Evolutionary conservation across 116 monocot genomes (phyloP).

Genomic region (Papilionanthe hybrid): DNA sequence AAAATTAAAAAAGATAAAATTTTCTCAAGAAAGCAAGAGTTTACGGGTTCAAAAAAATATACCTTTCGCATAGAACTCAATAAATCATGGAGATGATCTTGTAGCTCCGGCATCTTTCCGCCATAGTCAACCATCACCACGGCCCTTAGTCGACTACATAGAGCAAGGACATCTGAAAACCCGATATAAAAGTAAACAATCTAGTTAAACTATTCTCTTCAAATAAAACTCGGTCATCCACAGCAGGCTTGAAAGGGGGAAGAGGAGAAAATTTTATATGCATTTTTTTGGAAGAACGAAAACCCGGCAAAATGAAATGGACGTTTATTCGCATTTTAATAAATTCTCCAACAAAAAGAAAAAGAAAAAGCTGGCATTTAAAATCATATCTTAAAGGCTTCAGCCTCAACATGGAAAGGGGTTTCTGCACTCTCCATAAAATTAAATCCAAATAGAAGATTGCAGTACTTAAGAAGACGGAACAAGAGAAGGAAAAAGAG

Average conservation of each 20-base stretch:
- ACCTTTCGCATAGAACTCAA: slow-evolving; percentile 39
- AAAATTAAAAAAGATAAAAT: not conserved
- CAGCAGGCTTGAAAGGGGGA: not conserved
- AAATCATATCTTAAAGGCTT: not conserved
- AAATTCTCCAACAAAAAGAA: not conserved
- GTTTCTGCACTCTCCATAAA: not conserved
- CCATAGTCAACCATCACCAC: slow-evolving; percentile 77
- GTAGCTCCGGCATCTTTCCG: slow-evolving; percentile 68
- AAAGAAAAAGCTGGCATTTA: not conserved
- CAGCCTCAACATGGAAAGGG: not conserved
- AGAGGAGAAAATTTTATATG: not conserved
- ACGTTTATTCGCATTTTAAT: not conserved
- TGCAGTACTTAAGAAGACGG: not conserved
- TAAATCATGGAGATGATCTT: slow-evolving; percentile 39
- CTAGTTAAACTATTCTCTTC: not conserved
- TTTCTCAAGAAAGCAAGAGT: not conserved
- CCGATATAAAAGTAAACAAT: not conserved
- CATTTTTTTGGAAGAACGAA: not conserved
- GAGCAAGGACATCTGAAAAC: slow-evolving; percentile 46
- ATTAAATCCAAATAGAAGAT: not conserved
- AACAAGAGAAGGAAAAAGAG: not conserved
- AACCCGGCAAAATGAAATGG: not conserved
- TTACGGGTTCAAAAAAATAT: not conserved
- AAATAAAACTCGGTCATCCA: not conserved
- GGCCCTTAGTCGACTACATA: slow-evolving; percentile 52